These are phyloP conservation scores for Pinguiococcus pyrenoidosus DNA, from an alignment of 108 stramenopile genomes.

Conservation along the genomic window DNA sequence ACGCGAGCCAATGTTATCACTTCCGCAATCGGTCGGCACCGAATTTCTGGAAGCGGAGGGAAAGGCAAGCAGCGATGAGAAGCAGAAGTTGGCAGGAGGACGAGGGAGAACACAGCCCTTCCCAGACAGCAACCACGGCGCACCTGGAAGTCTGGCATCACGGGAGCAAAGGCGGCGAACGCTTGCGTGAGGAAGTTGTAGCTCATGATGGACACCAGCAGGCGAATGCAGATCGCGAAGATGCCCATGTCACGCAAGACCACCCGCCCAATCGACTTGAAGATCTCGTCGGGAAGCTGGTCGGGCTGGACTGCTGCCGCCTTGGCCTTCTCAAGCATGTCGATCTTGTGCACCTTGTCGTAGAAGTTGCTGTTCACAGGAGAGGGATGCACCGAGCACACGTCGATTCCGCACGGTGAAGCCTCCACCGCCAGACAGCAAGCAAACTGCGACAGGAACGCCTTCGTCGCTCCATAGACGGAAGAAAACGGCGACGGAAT, in stretches of 20 bases:
- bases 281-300: constrained; percentile 66
- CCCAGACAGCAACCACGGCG: no score
- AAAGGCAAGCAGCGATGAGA: no score
- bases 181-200: constrained; percentile 81
- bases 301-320: constrained; percentile 75
- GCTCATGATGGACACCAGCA: constrained; percentile 73
- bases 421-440: constrained; percentile 26
- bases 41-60: no score
- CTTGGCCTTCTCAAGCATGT: constrained; percentile 43
- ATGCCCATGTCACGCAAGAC: constrained; percentile 66
- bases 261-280: constrained; percentile 73
- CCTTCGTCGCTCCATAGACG: constrained; percentile 97
- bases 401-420: constrained; percentile 81
- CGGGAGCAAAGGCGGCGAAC: constrained; percentile 65
- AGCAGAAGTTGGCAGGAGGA: no score
- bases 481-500: constrained; percentile 95
- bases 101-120: no score
- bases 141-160: constrained; percentile 76
- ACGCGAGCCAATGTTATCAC: no score
- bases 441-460: constrained; percentile 72
- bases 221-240: constrained; percentile 56
- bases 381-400: constrained; percentile 88
- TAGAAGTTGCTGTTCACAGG: constrained; percentile 95
- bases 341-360: constrained; percentile 45
- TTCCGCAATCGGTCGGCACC: no score